Conservation (phyloP, 352 stramenopile genomes). For the Pythium rishiriense region DNA sequence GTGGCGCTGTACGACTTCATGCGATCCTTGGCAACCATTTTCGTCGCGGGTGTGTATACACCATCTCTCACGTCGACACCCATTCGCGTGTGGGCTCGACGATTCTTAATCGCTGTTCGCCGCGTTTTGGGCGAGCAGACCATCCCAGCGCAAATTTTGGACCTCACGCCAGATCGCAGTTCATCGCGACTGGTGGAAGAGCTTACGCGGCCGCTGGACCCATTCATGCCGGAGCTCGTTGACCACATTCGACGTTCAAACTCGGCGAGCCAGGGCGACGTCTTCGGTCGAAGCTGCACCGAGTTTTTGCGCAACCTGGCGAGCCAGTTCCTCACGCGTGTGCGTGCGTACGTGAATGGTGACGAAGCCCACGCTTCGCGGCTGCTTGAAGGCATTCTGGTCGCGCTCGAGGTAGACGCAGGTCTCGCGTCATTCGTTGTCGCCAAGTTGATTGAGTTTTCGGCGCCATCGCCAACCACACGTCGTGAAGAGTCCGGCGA, state of each 20-base stretch:
- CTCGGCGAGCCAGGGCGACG: slow-evolving; percentile 23
- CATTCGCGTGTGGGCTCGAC: slow-evolving; percentile 29
- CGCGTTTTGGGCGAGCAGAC: slow-evolving; percentile 17
- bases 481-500: neutral
- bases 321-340: slow-evolving; percentile 25
- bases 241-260: slow-evolving; percentile 30
- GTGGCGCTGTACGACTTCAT: slow-evolving; percentile 27
- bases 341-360: slow-evolving; percentile 19
- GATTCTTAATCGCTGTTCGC: slow-evolving; percentile 28
- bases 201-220: slow-evolving; percentile 28
- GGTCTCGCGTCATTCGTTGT: slow-evolving; percentile 18
- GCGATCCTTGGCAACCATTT: slow-evolving; percentile 24
- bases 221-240: slow-evolving; percentile 36
- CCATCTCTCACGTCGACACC: slow-evolving; percentile 28
- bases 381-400: slow-evolving; percentile 24
- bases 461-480: neutral
- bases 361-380: neutral
- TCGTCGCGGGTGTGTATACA: slow-evolving; percentile 29
- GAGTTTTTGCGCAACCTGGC: slow-evolving; percentile 35
- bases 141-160: slow-evolving; percentile 22
- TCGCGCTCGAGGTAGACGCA: slow-evolving; percentile 15
- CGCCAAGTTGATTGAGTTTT: slow-evolving; percentile 11
- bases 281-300: slow-evolving; percentile 23
- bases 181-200: slow-evolving; percentile 25
- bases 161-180: slow-evolving; percentile 18